Base-by-base conservation (phyloP, 2,329 filamentous ascomycete genomes). In the Stagonosporopsis cucurbitacearum region DNA sequence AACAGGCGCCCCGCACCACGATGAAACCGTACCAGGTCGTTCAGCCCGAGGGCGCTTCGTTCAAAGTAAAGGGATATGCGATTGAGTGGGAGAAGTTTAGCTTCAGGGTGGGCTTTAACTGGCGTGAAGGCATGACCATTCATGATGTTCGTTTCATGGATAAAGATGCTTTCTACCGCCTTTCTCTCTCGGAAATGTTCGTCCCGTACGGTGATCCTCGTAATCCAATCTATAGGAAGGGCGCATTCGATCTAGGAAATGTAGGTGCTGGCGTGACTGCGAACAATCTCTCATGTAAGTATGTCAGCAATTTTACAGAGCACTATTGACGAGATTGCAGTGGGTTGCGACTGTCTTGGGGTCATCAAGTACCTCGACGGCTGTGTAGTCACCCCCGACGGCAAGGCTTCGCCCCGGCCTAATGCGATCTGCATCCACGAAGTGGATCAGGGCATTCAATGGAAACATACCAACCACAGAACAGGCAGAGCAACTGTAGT, bases 161-260 rank as follows among this genome's bases (percentile, higher is more conserved):
- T 30, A 81, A 87, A n/a, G 86, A 83, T 37, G 77, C 91, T 25
- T 80, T 91, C 66, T 88, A 90, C 74, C 82, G 88, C 1, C 72
- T 91, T 26, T 85, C 84, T 58, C 81, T 89, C 54, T 85, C 84
- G 58, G 89, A 92, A 70, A 88, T 91, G 84, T 79, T 79, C 4
- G 86, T 89, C 0, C 86, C 86, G 0, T 91, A 90, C 61, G 86
- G 79, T 3, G 88, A 90, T 63, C 85, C 72, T 8, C 82, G 88
- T 1, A 76, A 81, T 0, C 88, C 87, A 0, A 90, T 84, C 68
- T 86, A 88, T 48, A 82, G 87, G 37, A 91, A 91, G 70, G 85
- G 87, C 49, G 88, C 88, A 0, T 90, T 91, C 64, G 88, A 91
- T 63, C 84, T 91, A 56, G 88, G 88, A 7, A 87, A 91, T 55